Evolutionary conservation across 148 eudicot genomes (phyloP).

Genomic region (Rheum nobile): DNA sequence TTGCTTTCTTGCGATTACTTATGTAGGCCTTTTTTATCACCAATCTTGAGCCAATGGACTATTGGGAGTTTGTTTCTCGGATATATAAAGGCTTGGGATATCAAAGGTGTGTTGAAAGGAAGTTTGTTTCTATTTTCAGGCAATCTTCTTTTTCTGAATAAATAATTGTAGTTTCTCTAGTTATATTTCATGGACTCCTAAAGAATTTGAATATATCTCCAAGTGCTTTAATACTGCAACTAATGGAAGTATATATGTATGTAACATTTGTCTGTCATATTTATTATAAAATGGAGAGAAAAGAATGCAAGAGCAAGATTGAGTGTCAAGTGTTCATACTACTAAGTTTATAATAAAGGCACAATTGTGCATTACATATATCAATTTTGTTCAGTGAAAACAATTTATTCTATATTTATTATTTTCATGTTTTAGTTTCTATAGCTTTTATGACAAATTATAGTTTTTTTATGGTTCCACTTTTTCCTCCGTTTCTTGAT

Average conservation of each 20-base stretch:
- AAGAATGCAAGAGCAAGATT: neutral
- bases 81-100: slow-evolving; percentile 66
- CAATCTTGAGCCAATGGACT: slow-evolving; percentile 64
- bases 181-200: neutral
- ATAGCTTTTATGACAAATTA: neutral
- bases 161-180: neutral
- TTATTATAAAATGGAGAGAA: neutral
- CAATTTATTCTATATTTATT: neutral
- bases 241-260: slow-evolving; percentile 5
- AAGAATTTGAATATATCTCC: neutral
- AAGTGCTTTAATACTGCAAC: neutral
- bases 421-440: neutral
- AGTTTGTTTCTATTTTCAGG: slow-evolving; percentile 1
- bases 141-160: neutral
- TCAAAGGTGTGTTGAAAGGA: slow-evolving; percentile 42
- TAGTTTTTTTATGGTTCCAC: neutral
- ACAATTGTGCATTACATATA: neutral
- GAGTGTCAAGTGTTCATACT: neutral
- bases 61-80: slow-evolving; percentile 57
- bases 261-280: neutral
- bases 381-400: neutral
- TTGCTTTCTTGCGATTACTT: slow-evolving; percentile 3
- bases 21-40: slow-evolving; percentile 79
- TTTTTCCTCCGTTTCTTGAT: neutral
- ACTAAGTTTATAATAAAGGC: neutral